Conservation (phyloP, 768 basidiomycete species). For the Russula dissimulans region DNA sequence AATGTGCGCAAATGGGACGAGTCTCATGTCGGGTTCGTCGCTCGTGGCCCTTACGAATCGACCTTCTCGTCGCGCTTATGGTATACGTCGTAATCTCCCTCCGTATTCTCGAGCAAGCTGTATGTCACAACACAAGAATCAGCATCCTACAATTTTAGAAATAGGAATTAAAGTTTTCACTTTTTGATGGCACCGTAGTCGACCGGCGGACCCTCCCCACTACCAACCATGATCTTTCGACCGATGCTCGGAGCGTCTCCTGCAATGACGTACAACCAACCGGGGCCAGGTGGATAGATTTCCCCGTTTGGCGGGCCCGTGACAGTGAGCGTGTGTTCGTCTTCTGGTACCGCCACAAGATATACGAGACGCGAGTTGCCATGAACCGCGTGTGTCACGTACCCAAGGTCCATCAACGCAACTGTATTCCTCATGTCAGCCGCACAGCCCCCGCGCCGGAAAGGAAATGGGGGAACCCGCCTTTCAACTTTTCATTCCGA, state of each 20-base stretch:
- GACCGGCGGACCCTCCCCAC: conserved; percentile 50
- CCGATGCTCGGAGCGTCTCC: conserved; percentile 60
- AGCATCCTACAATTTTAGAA: not conserved
- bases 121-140: not conserved
- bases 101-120: conserved; percentile 42
- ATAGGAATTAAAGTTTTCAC: conserved; percentile 31
- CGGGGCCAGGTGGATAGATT: conserved; percentile 76
- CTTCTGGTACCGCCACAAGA: conserved; percentile 38
- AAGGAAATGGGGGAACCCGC: conserved; percentile 24
- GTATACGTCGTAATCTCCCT: not conserved
- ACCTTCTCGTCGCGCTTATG: not conserved
- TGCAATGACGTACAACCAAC: conserved; percentile 60
- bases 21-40: not conserved
- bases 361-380: conserved; percentile 71
- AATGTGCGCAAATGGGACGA: not conserved
- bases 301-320: conserved; percentile 52
- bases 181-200: conserved; percentile 47
- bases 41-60: not conserved
- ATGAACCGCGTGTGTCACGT: conserved; percentile 68
- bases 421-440: conserved; percentile 33
- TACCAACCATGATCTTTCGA: conserved; percentile 56
- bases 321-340: conserved; percentile 43
- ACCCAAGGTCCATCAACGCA: conserved; percentile 74
- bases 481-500: conserved; percentile 37
- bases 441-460: not conserved